A percentile compares a stretch with the other conserved stretches of the same genome.
Evolutionary conservation across 495 filamentous ascomycete species (phyloP).

Genomic region (Tirmania nivea): DNA sequence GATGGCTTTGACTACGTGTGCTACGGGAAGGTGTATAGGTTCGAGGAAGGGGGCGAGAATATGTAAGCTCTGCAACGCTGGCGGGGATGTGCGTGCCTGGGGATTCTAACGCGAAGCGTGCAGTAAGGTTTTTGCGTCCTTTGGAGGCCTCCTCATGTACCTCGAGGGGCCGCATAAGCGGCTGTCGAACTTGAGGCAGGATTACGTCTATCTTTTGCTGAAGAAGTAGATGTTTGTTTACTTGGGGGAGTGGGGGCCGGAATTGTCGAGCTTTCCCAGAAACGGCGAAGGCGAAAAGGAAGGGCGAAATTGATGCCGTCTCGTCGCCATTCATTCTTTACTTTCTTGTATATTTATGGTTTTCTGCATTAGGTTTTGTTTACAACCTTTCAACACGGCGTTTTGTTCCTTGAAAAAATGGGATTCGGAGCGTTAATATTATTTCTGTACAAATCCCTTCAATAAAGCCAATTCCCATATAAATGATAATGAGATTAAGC

Average conservation of each 20-base stretch:
- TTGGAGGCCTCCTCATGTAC: constrained; percentile 72
- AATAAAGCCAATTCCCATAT: too few species aligned
- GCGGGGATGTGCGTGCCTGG: not conserved
- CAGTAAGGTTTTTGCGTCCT: constrained; percentile 82
- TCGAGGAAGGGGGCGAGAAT: constrained; percentile 67
- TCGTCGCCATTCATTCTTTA: too few species aligned
- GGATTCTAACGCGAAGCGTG: not conserved
- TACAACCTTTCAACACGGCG: too few species aligned
- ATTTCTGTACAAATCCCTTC: too few species aligned
- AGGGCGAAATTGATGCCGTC: too few species aligned
- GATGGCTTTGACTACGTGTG: constrained; percentile 95
- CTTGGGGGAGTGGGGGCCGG: not conserved
- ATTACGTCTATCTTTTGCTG: constrained; percentile 77
- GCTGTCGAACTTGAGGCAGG: constrained; percentile 68
- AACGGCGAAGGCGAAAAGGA: too few species aligned
- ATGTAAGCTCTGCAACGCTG: constrained; percentile 40
- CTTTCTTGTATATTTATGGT: too few species aligned
- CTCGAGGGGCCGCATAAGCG: constrained; percentile 92
- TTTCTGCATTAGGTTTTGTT: too few species aligned
- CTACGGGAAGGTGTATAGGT: constrained; percentile 92
- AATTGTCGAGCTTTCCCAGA: too few species aligned
- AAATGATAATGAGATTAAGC: too few species aligned
- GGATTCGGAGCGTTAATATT: too few species aligned
- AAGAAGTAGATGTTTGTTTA: constrained; percentile 44
- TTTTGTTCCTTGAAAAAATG: too few species aligned